A percentile compares a stretch with the other conserved stretches of the same genome.
Conservation (phyloP, 164 flowering plant genomes). For the Dillenia turbinata region DNA sequence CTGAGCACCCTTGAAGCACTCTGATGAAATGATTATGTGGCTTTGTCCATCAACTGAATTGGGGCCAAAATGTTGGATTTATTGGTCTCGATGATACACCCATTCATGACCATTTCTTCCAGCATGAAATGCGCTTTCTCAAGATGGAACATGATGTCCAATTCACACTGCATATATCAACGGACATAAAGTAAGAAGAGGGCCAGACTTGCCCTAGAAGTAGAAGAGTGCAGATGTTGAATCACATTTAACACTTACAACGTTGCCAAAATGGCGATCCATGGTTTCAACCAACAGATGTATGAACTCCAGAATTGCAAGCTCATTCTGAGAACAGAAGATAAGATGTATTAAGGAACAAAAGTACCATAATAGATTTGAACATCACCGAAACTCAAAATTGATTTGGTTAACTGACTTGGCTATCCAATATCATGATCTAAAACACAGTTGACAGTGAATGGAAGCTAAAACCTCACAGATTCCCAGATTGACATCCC, state of each 20-base stretch:
- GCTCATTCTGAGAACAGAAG: slow-evolving; percentile 69
- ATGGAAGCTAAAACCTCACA: too few species aligned
- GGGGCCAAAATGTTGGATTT: slow-evolving; percentile 78
- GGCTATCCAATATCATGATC: too few species aligned
- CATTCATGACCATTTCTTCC: slow-evolving; percentile 99
- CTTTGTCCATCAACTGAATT: slow-evolving; percentile 88
- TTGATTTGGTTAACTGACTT: too few species aligned
- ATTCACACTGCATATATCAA: slow-evolving; percentile 70
- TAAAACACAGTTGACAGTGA: too few species aligned
- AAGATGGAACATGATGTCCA: slow-evolving; percentile 97
- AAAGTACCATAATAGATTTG: neutral
- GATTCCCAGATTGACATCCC: too few species aligned
- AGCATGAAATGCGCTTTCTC: slow-evolving; percentile 99
- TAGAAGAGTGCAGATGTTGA: neutral
- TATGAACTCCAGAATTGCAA: slow-evolving; percentile 90
- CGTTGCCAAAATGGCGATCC: slow-evolving; percentile 99
- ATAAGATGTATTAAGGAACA: neutral
- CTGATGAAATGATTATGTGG: slow-evolving; percentile 29
- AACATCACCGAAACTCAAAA: too few species aligned
- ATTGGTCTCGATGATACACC: slow-evolving; percentile 92
- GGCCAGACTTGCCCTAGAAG: too few species aligned
- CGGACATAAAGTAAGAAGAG: neutral
- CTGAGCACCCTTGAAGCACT: too few species aligned
- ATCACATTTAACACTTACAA: slow-evolving; percentile 45
- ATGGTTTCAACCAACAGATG: slow-evolving; percentile 95